Conservation (phyloP, 257 asterid species). For the Avicennia marina region DNA sequence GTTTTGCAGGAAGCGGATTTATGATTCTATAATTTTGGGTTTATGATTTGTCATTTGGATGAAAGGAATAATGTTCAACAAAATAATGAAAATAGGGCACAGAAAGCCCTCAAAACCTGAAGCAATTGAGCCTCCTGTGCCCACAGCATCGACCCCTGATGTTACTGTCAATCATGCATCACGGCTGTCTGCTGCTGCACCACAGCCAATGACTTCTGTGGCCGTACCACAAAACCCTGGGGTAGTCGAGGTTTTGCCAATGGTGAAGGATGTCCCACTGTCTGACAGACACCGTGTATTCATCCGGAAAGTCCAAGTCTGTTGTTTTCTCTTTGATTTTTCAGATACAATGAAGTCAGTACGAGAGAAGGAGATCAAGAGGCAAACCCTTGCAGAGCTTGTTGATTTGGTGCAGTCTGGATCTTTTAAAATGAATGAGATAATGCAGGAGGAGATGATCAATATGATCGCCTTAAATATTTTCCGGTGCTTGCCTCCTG, state of each 20-base stretch:
- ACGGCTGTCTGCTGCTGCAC: not conserved
- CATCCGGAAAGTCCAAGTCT: slow-evolving; percentile 19
- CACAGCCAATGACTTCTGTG: not conserved
- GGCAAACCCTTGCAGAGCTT: slow-evolving; percentile 24
- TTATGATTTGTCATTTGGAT: not conserved
- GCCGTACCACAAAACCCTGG: not conserved
- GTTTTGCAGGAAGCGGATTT: not conserved
- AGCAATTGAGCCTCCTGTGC: not conserved
- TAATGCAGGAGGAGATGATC: slow-evolving; percentile 27
- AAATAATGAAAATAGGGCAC: slow-evolving; percentile 29
- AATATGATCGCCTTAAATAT: slow-evolving; percentile 13
- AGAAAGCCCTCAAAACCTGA: slow-evolving; percentile 23
- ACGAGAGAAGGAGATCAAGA: slow-evolving; percentile 30
- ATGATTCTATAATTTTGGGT: not conserved
- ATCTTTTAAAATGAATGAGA: slow-evolving; percentile 16
- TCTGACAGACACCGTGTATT: slow-evolving; percentile 23
- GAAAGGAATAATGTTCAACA: slow-evolving; percentile 19
- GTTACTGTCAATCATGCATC: slow-evolving; percentile 20
- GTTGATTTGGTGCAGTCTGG: slow-evolving; percentile 27
- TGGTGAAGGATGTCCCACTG: slow-evolving; percentile 22
- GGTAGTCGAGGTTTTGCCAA: slow-evolving; percentile 18
- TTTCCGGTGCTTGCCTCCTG: not conserved
- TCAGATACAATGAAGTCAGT: slow-evolving; percentile 15
- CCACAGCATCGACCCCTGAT: slow-evolving; percentile 8
- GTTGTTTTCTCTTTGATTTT: slow-evolving; percentile 25